Evolutionary conservation across 345 rosid species (phyloP).

Genomic region (Sisymbrium altissimum): DNA sequence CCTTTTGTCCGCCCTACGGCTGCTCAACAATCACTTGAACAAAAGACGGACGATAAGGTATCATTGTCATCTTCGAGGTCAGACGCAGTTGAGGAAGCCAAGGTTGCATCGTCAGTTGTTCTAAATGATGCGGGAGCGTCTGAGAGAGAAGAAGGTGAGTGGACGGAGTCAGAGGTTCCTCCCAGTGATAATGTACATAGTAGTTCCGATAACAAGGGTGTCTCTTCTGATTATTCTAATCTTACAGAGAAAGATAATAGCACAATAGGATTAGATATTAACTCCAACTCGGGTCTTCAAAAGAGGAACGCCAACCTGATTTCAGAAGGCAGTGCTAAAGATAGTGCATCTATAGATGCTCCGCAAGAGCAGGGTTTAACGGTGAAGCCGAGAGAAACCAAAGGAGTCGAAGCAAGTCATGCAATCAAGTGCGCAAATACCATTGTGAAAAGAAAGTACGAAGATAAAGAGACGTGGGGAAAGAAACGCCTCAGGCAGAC

Average conservation of each 20-base stretch:
- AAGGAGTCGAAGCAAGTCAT: conserved; percentile 80
- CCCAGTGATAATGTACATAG: conserved; percentile 10
- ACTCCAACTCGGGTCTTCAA: conserved; percentile 20
- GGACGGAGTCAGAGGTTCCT: conserved; percentile 69
- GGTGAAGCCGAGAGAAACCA: conserved; percentile 70
- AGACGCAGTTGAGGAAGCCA: conserved; percentile 36
- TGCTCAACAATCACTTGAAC: conserved; percentile 34
- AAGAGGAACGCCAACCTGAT: conserved; percentile 38
- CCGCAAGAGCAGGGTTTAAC: conserved; percentile 39
- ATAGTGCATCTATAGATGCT: conserved; percentile 37
- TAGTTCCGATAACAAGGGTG: conserved; percentile 28
- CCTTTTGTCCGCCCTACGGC: conserved; percentile 65
- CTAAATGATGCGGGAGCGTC: conserved; percentile 35
- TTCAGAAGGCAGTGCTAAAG: conserved; percentile 48
- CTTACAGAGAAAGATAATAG: conserved; percentile 35
- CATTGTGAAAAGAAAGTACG: conserved; percentile 44
- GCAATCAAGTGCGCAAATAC: conserved; percentile 66
- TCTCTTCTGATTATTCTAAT: conserved; percentile 35
- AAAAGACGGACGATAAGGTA: conserved; percentile 40
- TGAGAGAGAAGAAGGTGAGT: conserved; percentile 99
- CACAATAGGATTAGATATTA: conserved; percentile 37
- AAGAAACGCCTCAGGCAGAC: conserved; percentile 49
- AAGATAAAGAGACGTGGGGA: background rate
- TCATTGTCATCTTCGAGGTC: conserved; percentile 27
- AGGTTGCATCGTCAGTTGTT: conserved; percentile 32